These are phyloP conservation scores for Cryoendolithus antarcticus DNA, from an alignment of 2,329 filamentous ascomycete genomes.

Conservation along the genomic window DNA sequence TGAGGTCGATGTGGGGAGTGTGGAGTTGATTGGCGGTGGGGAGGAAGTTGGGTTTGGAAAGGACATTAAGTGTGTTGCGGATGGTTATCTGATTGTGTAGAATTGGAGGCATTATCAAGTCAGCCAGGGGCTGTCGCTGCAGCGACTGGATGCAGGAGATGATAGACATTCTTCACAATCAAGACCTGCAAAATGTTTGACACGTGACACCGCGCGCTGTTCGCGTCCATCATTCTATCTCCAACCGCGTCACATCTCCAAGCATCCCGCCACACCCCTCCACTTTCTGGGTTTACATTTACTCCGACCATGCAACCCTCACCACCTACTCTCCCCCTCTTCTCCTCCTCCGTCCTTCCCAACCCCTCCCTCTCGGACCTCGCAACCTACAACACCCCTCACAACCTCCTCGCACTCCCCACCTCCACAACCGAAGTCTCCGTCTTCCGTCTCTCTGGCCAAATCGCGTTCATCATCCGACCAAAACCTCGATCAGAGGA, in stretches of 20 bases:
- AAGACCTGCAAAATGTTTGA: not conserved
- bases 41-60: conserved; percentile 75
- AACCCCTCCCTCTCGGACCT: conserved; percentile 52
- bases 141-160: not conserved
- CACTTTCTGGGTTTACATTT: too few relatives aligned
- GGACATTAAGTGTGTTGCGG: conserved; percentile 64
- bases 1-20: conserved; percentile 79
- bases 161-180: not conserved
- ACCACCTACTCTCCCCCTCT: not conserved
- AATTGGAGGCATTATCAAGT: not conserved
- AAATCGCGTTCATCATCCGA: conserved; percentile 48
- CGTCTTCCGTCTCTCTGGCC: conserved; percentile 67
- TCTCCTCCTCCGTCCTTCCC: conserved; percentile 25
- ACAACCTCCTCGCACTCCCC: conserved; percentile 70
- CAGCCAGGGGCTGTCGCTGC: too few relatives aligned
- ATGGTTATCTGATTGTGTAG: conserved; percentile 66
- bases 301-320: not conserved
- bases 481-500: conserved; percentile 22
- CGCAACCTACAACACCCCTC: conserved; percentile 51
- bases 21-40: conserved; percentile 60
- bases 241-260: too few relatives aligned
- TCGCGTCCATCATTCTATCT: not conserved
- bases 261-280: too few relatives aligned
- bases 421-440: conserved; percentile 55
- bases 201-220: not conserved